Conservation (phyloP, 2,329 filamentous ascomycete species). For the Penicillium sp. region DNA sequence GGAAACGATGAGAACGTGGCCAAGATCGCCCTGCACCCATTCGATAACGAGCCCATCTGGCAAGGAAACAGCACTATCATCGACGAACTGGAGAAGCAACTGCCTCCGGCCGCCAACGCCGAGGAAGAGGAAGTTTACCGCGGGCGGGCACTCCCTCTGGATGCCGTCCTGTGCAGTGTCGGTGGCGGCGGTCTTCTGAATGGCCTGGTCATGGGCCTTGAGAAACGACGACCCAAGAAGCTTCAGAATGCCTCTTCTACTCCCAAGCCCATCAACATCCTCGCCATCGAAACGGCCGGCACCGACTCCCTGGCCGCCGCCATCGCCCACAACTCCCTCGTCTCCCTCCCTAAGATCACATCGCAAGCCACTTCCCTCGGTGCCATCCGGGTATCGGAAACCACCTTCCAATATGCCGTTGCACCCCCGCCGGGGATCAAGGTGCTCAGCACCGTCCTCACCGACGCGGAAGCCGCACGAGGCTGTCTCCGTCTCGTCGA, state of each 20-base stretch:
- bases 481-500: conserved; percentile 76
- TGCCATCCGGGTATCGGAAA: conserved; percentile 66
- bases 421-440: conserved; percentile 45
- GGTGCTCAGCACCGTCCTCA: conserved; percentile 62
- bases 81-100: conserved; percentile 44
- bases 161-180: conserved; percentile 73
- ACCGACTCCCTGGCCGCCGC: conserved; percentile 68
- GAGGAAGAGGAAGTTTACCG: conserved; percentile 30
- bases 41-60: conserved; percentile 48
- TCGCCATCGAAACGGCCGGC: conserved; percentile 74
- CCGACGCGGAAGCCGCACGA: conserved; percentile 75
- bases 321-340: conserved; percentile 53
- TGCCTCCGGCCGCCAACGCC: conserved; percentile 35
- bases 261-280: conserved; percentile 49
- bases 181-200: conserved; percentile 79
- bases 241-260: conserved; percentile 14
- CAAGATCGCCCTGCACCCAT: conserved; percentile 45
- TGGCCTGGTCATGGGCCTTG: conserved; percentile 69
- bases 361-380: conserved; percentile 74
- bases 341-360: conserved; percentile 69
- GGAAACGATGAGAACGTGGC: conserved; percentile 30
- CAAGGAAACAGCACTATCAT: conserved; percentile 47
- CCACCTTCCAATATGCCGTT: conserved; percentile 64
- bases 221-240: conserved; percentile 45
- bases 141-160: conserved; percentile 48